These are phyloP conservation scores for Chrysanthemum lavandulifolium DNA, from an alignment of 129 eudicot genomes.

Conservation along the genomic window DNA sequence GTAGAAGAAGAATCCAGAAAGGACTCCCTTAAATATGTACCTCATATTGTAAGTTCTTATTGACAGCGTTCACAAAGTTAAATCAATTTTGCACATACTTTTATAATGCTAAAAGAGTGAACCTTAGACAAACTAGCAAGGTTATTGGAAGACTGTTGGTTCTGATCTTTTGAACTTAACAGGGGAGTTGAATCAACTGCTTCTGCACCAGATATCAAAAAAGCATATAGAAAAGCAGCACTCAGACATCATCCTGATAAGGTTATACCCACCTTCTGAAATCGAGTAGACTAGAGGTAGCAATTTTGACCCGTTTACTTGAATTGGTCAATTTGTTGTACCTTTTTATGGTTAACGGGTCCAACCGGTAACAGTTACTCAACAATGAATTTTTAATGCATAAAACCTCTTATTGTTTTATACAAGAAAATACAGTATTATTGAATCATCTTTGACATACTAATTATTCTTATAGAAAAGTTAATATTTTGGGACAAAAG, in stretches of 20 bases:
- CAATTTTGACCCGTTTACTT: neutral
- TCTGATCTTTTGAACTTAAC: constrained; percentile 11
- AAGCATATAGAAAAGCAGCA: constrained; percentile 95
- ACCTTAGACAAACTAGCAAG: neutral
- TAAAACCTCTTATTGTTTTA: neutral
- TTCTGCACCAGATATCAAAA: constrained; percentile 66
- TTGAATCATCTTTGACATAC: neutral
- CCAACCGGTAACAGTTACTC: neutral
- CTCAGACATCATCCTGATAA: constrained; percentile 95
- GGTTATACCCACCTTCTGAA: constrained; percentile 41
- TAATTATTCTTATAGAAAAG: neutral
- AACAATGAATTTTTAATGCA: neutral
- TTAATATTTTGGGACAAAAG: neutral
- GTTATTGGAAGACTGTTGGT: neutral
- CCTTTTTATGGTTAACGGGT: neutral
- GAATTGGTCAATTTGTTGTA: neutral
- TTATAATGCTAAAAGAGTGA: neutral
- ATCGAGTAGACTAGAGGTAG: neutral
- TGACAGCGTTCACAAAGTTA: neutral
- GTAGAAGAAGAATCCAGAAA: constrained; percentile 63
- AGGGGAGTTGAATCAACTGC: constrained; percentile 86
- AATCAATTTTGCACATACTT: neutral
- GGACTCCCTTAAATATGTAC: constrained; percentile 64
- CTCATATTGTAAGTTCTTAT: constrained; percentile 62
- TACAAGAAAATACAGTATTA: neutral